Conservation (phyloP, 2,329 filamentous ascomycete genomes). For the Verticillium nubilum region DNA sequence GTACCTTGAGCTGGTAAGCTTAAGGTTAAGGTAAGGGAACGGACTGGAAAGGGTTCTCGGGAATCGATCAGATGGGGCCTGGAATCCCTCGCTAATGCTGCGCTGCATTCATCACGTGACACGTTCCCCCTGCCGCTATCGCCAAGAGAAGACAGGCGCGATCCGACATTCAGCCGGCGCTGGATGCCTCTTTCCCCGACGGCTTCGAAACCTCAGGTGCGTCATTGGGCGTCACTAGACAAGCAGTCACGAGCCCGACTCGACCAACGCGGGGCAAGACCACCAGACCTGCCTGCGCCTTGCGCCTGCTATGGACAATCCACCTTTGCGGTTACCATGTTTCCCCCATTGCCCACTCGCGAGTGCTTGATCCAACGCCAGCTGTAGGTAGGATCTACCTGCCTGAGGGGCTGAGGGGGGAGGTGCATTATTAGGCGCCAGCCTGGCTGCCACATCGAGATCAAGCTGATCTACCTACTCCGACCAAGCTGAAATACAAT, state of each 20-base stretch:
- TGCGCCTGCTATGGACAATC: background rate
- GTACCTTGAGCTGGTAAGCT: background rate
- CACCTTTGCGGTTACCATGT: background rate
- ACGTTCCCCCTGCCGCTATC: no score
- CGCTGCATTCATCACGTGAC: background rate
- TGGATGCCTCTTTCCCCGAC: background rate
- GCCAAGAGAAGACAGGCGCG: background rate
- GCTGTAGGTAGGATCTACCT: background rate
- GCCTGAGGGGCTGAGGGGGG: background rate
- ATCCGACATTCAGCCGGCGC: background rate
- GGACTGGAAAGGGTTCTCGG: background rate
- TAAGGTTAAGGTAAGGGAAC: background rate
- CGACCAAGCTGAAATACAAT: background rate
- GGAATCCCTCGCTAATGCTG: background rate
- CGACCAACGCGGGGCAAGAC: background rate
- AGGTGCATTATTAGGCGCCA: background rate
- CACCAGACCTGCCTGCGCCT: background rate
- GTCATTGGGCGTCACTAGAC: background rate
- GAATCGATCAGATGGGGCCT: background rate
- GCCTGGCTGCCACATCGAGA: background rate
- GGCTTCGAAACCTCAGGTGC: background rate
- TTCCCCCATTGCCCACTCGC: background rate
- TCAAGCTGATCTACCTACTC: background rate
- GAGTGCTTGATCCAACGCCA: background rate
- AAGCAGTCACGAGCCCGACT: background rate